Evolutionary conservation across 129 eudicot genomes (phyloP).

Genomic region (Flaveria trinervia): DNA sequence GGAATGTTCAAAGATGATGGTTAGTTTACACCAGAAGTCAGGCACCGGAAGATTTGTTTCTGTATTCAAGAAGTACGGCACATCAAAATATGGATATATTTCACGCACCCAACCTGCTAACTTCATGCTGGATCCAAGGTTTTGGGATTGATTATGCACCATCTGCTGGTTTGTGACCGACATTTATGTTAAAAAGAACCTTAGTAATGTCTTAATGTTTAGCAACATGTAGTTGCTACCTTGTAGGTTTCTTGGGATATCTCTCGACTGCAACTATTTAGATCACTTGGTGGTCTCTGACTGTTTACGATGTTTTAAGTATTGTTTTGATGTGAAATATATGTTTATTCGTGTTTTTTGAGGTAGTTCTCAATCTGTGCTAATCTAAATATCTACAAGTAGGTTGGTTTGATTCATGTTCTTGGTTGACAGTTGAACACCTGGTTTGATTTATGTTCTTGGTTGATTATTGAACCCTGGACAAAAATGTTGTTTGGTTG

Average conservation of each 20-base stretch:
- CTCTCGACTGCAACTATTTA: slow-evolving; percentile 7
- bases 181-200: background rate
- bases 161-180: background rate
- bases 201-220: background rate
- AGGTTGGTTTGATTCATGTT: too few relatives aligned
- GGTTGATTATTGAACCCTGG: background rate
- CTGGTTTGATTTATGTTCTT: too few relatives aligned
- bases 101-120: slow-evolving; percentile 65
- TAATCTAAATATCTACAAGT: too few relatives aligned
- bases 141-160: slow-evolving; percentile 30
- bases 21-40: slow-evolving; percentile 60
- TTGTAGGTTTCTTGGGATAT: background rate
- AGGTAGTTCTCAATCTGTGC: background rate
- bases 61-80: slow-evolving; percentile 66
- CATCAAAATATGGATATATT: slow-evolving; percentile 68
- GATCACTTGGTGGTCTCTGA: background rate
- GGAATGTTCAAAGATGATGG: slow-evolving; percentile 82
- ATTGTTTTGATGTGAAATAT: background rate
- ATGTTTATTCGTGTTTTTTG: background rate
- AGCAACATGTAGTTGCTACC: slow-evolving; percentile 26
- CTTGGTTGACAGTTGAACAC: background rate
- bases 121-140: slow-evolving; percentile 54
- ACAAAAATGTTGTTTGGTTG: too few relatives aligned
- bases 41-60: slow-evolving; percentile 69
- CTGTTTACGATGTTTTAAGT: background rate